These are phyloP conservation scores for Stentor coeruleus DNA, from an alignment of 73 alveolate species.

Conservation along the genomic window DNA sequence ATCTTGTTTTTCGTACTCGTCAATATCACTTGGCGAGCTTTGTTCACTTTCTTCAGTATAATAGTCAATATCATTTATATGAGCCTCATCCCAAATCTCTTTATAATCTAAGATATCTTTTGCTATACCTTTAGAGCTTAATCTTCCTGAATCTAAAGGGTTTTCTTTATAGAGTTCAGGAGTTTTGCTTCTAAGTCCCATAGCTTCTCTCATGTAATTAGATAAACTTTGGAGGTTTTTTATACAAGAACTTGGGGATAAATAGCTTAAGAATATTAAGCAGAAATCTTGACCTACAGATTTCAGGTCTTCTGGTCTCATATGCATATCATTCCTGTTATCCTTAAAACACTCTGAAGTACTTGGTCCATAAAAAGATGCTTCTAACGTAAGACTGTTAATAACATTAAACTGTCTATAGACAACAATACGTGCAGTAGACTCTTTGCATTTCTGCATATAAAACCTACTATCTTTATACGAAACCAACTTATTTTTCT, in stretches of 20 bases:
- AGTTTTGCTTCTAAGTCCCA: too few species aligned
- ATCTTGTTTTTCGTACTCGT: neutral
- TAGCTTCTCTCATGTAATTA: neutral
- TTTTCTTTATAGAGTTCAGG: too few species aligned
- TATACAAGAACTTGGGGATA: neutral
- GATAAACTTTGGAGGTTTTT: neutral
- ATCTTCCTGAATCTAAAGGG: neutral
- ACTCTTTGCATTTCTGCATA: slow-evolving; percentile 83
- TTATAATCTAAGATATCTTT: neutral
- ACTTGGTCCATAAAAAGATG: slow-evolving; percentile 93
- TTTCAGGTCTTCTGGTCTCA: neutral
- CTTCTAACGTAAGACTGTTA: slow-evolving; percentile 85
- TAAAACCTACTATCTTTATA: slow-evolving; percentile 4
- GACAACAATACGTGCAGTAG: slow-evolving; percentile 88
- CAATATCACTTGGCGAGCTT: neutral
- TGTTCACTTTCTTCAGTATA: neutral
- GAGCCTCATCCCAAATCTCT: neutral
- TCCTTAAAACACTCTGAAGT: slow-evolving; percentile 7
- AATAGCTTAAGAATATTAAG: too few species aligned
- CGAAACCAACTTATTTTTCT: neutral
- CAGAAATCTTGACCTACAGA: neutral
- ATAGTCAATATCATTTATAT: neutral
- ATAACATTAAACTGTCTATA: slow-evolving; percentile 84
- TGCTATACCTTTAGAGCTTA: neutral
- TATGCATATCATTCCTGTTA: neutral